Evolutionary conservation across 2,329 filamentous ascomycete genomes (phyloP).

Genomic region (Zymoseptoria pseudotritici): DNA sequence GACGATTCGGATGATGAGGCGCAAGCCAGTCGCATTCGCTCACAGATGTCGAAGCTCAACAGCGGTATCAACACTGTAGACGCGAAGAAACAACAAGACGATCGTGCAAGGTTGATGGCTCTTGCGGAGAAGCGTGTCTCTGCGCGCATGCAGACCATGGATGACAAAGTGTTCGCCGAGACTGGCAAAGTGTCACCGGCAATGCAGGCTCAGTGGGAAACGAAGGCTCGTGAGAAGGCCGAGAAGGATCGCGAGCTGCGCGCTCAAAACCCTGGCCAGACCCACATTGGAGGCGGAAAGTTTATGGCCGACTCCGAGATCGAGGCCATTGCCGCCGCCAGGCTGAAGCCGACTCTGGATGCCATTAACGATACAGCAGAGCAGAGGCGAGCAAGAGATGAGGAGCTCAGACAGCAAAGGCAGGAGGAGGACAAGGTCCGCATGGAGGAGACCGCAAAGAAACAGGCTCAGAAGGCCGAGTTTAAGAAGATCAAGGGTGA

Average conservation of each 20-base stretch:
- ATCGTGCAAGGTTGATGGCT: constrained; percentile 67
- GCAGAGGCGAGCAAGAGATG: constrained; percentile 59
- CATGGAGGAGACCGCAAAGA: constrained; percentile 47
- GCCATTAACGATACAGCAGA: constrained; percentile 77
- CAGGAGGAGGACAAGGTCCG: constrained; percentile 58
- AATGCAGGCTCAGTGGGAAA: constrained; percentile 69
- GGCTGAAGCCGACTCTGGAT: constrained; percentile 75
- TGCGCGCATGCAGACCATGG: constrained; percentile 68
- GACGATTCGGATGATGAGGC: constrained; percentile 55
- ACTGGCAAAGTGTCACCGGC: constrained; percentile 66
- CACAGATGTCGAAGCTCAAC: constrained; percentile 73
- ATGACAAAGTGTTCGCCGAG: constrained; percentile 68
- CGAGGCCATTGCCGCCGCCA: constrained; percentile 67
- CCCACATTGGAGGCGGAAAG: constrained; percentile 71
- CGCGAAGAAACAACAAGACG: constrained; percentile 63
- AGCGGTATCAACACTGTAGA: constrained; percentile 62
- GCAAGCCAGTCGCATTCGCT: constrained; percentile 63
- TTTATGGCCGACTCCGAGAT: constrained; percentile 73
- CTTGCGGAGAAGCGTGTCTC: constrained; percentile 82
- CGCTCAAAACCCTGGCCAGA: constrained; percentile 49
- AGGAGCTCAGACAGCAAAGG: constrained; percentile 55
- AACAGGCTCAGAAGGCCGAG: constrained; percentile 39
- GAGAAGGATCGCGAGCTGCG: constrained; percentile 56
- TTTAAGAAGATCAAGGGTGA: constrained; percentile 50
- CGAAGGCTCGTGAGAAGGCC: constrained; percentile 64